phyloP scores from a whole-genome alignment of 2,329 filamentous ascomycete species.

The Chrysoporthe cubensis region DNA sequence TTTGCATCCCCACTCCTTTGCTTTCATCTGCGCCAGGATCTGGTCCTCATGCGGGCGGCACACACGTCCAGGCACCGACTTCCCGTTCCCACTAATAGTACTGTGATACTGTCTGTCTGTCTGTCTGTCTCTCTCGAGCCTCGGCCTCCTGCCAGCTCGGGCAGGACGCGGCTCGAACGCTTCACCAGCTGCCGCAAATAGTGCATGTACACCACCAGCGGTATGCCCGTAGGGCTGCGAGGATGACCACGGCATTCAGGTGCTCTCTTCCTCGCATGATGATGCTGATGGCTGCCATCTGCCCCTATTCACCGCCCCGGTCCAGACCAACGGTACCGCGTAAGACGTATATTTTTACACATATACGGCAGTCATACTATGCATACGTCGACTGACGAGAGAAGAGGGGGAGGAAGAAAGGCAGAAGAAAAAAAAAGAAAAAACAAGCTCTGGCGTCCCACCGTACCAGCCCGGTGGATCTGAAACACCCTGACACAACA shows the following conservation, averaged over 20 bases:
- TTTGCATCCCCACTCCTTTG: neutral
- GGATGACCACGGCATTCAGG: neutral
- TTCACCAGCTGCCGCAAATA: neutral
- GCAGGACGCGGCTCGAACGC: neutral
- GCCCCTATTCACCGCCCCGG: conserved; percentile 9
- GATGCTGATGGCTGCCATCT: neutral
- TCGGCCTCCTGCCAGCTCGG: no score
- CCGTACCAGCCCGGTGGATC: conserved; percentile 14
- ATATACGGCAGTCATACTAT: neutral
- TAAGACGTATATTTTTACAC: neutral
- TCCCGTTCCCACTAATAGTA: neutral
- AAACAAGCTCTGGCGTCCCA: conserved; percentile 4
- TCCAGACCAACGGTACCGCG: neutral
- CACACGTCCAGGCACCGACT: neutral
- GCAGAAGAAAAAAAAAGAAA: neutral
- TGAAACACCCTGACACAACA: conserved; percentile 24
- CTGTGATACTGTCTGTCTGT: neutral
- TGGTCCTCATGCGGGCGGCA: neutral
- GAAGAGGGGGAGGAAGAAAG: neutral
- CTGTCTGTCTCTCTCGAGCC: no score
- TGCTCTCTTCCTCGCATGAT: neutral
- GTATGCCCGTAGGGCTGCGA: neutral
- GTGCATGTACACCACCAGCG: conserved; percentile 1
- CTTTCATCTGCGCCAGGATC: neutral
- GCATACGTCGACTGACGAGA: conserved; percentile 1